These are phyloP conservation scores for Ustulina deusta DNA, from an alignment of 2,329 filamentous ascomycete species.

Conservation along the genomic window DNA sequence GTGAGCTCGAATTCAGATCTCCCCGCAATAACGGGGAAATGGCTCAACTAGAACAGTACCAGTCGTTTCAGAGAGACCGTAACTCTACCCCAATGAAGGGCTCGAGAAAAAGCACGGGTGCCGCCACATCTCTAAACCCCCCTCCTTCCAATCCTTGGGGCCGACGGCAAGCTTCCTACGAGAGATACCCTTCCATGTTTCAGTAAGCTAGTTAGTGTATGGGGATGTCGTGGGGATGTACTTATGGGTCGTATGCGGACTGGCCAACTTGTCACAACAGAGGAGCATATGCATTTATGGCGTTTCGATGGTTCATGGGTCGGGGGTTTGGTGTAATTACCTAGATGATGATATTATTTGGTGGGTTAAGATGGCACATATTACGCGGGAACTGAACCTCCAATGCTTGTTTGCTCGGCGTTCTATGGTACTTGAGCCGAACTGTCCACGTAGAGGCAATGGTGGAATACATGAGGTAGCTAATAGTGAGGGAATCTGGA, in stretches of 20 bases:
- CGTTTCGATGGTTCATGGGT: conserved; percentile 39
- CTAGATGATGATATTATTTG: conserved; percentile 22
- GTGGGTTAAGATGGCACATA: conserved; percentile 6
- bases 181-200: conserved; percentile 54
- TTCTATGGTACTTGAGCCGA: neutral
- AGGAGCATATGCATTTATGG: conserved; percentile 42
- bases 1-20: conserved; percentile 63
- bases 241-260: conserved; percentile 6
- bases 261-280: conserved; percentile 9
- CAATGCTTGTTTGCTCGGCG: conserved; percentile 28
- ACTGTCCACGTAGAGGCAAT: conserved; percentile 7
- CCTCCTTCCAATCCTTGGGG: conserved; percentile 41
- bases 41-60: conserved; percentile 67
- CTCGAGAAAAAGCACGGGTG: conserved; percentile 48
- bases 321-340: conserved; percentile 29
- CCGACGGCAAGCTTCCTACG: conserved; percentile 43
- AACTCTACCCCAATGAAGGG: conserved; percentile 49
- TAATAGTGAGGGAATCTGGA: neutral
- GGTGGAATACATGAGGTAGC: neutral
- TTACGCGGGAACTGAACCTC: neutral
- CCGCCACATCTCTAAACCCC: conserved; percentile 36
- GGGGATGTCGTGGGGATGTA: neutral
- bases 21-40: conserved; percentile 72
- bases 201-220: conserved; percentile 37
- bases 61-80: conserved; percentile 46